Conservation (phyloP, 1,139 yeast genomes). For the Keqinozyma sinolaborantium region DNA sequence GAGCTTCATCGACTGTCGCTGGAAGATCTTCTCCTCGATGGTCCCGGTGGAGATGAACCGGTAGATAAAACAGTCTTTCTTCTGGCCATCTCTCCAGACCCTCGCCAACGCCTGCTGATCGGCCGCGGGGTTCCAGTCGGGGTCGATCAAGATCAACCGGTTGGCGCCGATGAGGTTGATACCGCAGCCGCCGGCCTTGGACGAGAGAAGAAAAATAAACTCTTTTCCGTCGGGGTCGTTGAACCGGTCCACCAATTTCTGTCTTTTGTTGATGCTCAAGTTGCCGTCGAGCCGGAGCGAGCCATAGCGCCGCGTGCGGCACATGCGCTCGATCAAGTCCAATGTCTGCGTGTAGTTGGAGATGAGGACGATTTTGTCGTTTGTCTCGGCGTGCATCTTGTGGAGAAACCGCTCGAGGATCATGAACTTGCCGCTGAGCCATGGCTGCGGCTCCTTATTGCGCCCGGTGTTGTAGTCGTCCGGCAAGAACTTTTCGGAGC, state of each 20-base stretch:
- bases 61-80: constrained; percentile 92
- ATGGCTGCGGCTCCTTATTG: constrained; percentile 55
- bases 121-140: constrained; percentile 99
- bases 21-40: constrained; percentile 94
- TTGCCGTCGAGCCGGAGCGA: constrained; percentile 88
- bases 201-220: constrained; percentile 82
- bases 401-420: constrained; percentile 72
- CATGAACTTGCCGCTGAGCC: constrained; percentile 60
- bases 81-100: constrained; percentile 99
- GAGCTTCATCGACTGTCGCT: constrained; percentile 94
- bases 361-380: constrained; percentile 90
- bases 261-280: constrained; percentile 87
- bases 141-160: constrained; percentile 82
- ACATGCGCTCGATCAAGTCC: constrained; percentile 84
- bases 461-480: constrained; percentile 59
- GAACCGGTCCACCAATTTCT: constrained; percentile 84
- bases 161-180: constrained; percentile 96
- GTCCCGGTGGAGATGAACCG: constrained; percentile 93
- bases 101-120: constrained; percentile 98
- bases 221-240: constrained; percentile 89
- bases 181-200: constrained; percentile 99
- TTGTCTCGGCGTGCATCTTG: constrained; percentile 73
- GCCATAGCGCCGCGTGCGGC: constrained; percentile 74
- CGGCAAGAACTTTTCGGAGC: constrained; percentile 64
- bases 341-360: constrained; percentile 93